These are phyloP conservation scores for Francoa sonchifolia DNA, from an alignment of 441 rosid genomes.

Conservation along the genomic window DNA sequence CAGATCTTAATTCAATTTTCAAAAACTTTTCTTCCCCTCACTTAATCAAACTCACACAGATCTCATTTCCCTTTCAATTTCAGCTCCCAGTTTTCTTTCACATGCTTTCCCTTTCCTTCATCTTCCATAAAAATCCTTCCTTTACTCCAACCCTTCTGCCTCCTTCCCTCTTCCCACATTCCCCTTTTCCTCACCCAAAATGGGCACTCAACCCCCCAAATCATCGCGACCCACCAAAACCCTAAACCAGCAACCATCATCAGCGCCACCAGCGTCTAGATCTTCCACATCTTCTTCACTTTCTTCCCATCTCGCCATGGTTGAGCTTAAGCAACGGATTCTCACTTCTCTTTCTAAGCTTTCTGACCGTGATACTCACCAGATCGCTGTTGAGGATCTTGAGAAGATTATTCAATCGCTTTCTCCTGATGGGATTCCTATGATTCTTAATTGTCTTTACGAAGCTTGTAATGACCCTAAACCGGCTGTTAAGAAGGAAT, in stretches of 20 bases:
- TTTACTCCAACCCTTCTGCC: not conserved
- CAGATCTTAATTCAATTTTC: not conserved
- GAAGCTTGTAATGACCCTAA: slow-evolving; percentile 74
- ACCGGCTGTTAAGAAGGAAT: slow-evolving; percentile 80
- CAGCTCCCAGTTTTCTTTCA: not conserved
- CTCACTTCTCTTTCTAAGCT: slow-evolving; percentile 74
- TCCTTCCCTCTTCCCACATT: not conserved
- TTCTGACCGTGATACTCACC: slow-evolving; percentile 87
- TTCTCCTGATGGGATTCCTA: slow-evolving; percentile 62
- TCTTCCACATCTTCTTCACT: slow-evolving; percentile 51
- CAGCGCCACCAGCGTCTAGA: slow-evolving; percentile 24
- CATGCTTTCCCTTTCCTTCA: not conserved
- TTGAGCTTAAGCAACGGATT: slow-evolving; percentile 79
- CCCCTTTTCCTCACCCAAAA: slow-evolving; percentile 11
- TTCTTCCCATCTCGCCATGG: slow-evolving; percentile 81
- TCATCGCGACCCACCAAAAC: slow-evolving; percentile 32
- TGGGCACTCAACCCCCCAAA: slow-evolving; percentile 48
- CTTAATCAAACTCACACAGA: not conserved
- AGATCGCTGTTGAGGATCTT: slow-evolving; percentile 90
- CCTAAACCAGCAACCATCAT: slow-evolving; percentile 14
- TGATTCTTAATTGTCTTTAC: slow-evolving; percentile 78
- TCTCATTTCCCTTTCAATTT: not conserved
- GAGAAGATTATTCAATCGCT: slow-evolving; percentile 50
- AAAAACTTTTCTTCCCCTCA: not conserved
- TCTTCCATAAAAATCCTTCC: not conserved